Percentiles rank a stretch among this genome's conserved stretches.
Conservation (phyloP, 2,329 filamentous ascomycete species). For the Curvularia verruculosa region DNA sequence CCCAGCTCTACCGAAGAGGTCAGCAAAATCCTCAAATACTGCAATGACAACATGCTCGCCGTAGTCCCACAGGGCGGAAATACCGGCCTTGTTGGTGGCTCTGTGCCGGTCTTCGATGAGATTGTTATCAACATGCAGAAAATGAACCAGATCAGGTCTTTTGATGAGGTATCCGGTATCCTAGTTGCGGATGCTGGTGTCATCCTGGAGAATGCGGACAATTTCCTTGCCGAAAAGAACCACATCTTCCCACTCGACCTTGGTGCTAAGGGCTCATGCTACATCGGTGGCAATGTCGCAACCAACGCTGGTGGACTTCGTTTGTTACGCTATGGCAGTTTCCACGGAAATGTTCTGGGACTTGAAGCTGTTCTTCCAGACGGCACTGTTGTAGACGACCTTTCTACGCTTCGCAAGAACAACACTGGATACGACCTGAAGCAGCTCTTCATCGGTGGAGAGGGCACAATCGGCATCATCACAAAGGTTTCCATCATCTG, state of each 20-base stretch:
- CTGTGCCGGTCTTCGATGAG: slow-evolving; percentile 96
- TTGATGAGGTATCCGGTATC: slow-evolving; percentile 90
- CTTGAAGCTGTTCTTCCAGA: slow-evolving; percentile 93
- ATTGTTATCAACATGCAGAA: slow-evolving; percentile 89
- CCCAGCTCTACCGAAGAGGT: slow-evolving; percentile 85
- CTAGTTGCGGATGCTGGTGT: slow-evolving; percentile 90
- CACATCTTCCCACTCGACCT: slow-evolving; percentile 96
- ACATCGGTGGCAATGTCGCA: slow-evolving; percentile 93
- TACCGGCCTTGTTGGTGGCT: slow-evolving; percentile 92
- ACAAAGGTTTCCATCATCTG: slow-evolving; percentile 89
- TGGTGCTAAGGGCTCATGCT: slow-evolving; percentile 96
- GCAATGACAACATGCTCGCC: slow-evolving; percentile 88
- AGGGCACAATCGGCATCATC: slow-evolving; percentile 93
- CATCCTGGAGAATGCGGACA: slow-evolving; percentile 87
- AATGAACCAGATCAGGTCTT: slow-evolving; percentile 90
- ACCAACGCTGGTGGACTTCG: slow-evolving; percentile 94
- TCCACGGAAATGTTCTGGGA: slow-evolving; percentile 91
- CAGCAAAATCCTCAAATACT: slow-evolving; percentile 89
- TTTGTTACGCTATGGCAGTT: slow-evolving; percentile 87
- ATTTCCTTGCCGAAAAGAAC: slow-evolving; percentile 78
- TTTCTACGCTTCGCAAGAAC: slow-evolving; percentile 91
- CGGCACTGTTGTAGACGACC: slow-evolving; percentile 88
- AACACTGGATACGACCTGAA: slow-evolving; percentile 98
- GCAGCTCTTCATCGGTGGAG: slow-evolving; percentile 93
- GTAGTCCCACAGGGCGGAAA: slow-evolving; percentile 98